Base-by-base conservation (phyloP, 2,329 filamentous ascomycete genomes). In the Macrophomina tecta region DNA sequence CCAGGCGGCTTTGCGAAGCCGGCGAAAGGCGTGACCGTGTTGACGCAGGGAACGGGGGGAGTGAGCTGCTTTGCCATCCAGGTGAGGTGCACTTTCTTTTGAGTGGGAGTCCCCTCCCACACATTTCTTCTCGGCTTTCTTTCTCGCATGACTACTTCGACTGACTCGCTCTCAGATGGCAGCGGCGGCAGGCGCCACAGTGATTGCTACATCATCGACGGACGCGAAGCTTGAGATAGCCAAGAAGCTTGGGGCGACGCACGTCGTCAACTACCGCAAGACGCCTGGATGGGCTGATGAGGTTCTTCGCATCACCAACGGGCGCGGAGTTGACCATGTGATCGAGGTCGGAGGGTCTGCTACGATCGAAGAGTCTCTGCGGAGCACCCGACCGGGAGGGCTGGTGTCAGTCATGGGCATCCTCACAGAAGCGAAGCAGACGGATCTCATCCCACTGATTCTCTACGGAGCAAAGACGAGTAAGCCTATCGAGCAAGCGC, bases 151-250 rank as follows among this genome's bases (percentile, higher is more conserved):
- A n/a, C n/a, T 23, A 12, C 6, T 46, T 16, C 12, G 42, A n/a
- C 42, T 66, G 23, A 51, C 52, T 5, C 63, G 49, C 4, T 67
- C 67, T 1, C 53, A 72, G 71, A 66, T 84, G 63, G 84, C 81
- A 14, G 83, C 82, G 69, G 84, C 83, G 7, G 75, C 76, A 1
- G 82, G 77, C 11, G 80, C 79, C 0, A 78, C 72, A 70, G 82
- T 81, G 1, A 84, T 84, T 38, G 80, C 84, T 51, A 85, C 83
- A 0, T 85, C 83, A 1, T 85, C 84, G 0, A 83, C 80, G 4
- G 82, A 86, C 68, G 70, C 76, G 3, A 86, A 87, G 69, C 76
- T 85, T 5, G 70, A 75, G 6, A 58, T 73, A 3, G 78, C 76
- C 7, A 76, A 77, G 68, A 73, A 71, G 14, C 74, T 76, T 32